Base-by-base conservation (phyloP, 345 rosid species). In the Jatropha curcas region DNA sequence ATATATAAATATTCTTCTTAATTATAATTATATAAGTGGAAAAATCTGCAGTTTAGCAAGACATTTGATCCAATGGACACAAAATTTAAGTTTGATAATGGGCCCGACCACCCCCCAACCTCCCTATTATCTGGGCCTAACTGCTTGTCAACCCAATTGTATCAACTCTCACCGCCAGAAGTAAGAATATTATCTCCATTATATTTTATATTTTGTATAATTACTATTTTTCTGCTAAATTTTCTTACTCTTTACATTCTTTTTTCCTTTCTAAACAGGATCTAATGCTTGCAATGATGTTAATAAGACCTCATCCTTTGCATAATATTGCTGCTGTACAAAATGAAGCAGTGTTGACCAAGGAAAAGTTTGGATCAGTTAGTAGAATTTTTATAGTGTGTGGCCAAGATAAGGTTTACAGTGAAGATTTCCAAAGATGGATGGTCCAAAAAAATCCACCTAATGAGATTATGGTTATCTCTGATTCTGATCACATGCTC, bases 151-250 rank as follows among this genome's bases (percentile, higher is more conserved):
- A 65, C 77, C 4, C 69, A 58, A 65, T 1, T 79, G 13, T 81
- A 84, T 65, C 82, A 84, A 25, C 73, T 79, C 45, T 87, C 84
- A 24, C 84, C 80, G n/a, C 62, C 79, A 2, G 82, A 82, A 80
- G 86, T 80, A 68, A 66, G 46, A 25, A 30, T 1, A 24, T 0
- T 2, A 4, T 34, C 4, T 22, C 17, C 1, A 2, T 37, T 37
- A 5, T 37, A 39, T 3, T 20, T 35, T 16, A 20, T 20, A 3
- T 17, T 20, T 59, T 25, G 20, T 34, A 6, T 39, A 39, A 39
- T 39, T 39, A 39, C 43, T 39, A 4, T 6, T 39, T 39, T 39
- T 39, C 43, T 37, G 5, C 4, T 5, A 37, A 0, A 37, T 37
- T 10, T 37, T 37, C 41, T 37, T 37, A 37, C 0, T 37, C 0